Conservation (phyloP, 352 stramenopile genomes). For the Phytophthora lateralis region DNA sequence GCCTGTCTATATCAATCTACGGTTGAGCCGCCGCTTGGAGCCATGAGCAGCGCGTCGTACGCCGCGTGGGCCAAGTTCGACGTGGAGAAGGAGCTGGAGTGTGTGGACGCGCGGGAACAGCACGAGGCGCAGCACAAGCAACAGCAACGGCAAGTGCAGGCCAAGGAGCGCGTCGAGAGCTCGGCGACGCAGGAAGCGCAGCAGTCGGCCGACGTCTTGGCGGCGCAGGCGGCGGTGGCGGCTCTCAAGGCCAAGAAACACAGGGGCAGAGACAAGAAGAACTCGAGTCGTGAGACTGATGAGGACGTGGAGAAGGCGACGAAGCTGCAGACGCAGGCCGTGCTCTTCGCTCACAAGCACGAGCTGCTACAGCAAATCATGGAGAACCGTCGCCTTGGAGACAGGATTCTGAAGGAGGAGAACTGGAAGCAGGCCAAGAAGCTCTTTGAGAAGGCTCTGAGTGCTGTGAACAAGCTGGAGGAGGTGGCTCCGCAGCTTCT, state of each 20-base stretch:
- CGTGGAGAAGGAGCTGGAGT: conserved; percentile 67
- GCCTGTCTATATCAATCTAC: conserved; percentile 5
- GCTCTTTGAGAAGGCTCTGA: conserved; percentile 44
- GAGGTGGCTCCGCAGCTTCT: conserved; percentile 46
- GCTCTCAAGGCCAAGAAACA: conserved; percentile 62
- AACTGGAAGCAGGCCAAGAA: conserved; percentile 22
- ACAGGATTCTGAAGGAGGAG: conserved; percentile 27
- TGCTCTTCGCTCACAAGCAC: conserved; percentile 55
- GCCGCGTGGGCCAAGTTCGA: conserved; percentile 67
- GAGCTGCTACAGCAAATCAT: conserved; percentile 55
- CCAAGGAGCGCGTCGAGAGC: conserved; percentile 60
- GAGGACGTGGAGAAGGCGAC: conserved; percentile 5
- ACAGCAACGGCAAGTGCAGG: conserved; percentile 38
- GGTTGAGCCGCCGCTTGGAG: background rate
- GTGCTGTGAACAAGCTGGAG: conserved; percentile 40
- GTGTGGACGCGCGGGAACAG: conserved; percentile 48
- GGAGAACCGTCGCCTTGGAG: conserved; percentile 43
- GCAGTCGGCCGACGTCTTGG: conserved; percentile 63
- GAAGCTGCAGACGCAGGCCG: conserved; percentile 38
- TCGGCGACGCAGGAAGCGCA: conserved; percentile 45
- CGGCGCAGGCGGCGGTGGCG: conserved; percentile 67
- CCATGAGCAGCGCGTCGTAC: conserved; percentile 56
- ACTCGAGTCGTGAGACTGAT: background rate
- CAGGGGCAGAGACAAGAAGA: conserved; percentile 3
- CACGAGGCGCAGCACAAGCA: conserved; percentile 39